These are phyloP conservation scores for Hypoxylon subgilvum DNA, from an alignment of 495 filamentous ascomycete genomes.

Conservation along the genomic window DNA sequence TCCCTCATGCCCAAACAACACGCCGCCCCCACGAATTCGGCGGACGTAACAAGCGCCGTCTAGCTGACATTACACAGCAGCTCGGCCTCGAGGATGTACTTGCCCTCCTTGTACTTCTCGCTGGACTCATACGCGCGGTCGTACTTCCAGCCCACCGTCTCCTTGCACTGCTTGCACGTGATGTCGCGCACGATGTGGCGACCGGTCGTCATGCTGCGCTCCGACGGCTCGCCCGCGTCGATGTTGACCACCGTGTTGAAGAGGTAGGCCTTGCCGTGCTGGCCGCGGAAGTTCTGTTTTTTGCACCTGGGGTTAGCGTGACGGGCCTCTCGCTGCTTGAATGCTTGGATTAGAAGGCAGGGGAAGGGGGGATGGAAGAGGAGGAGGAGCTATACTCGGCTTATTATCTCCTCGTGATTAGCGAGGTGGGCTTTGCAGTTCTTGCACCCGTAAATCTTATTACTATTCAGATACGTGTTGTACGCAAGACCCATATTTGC, in stretches of 20 bases:
- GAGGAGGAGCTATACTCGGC: slow-evolving; percentile 66
- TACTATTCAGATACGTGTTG: slow-evolving; percentile 90
- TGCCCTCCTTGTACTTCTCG: slow-evolving; percentile 99
- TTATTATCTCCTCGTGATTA: slow-evolving; percentile 95
- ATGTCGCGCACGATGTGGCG: slow-evolving; percentile 94
- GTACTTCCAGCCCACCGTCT: slow-evolving; percentile 97
- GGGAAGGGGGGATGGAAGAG: slow-evolving; percentile 7
- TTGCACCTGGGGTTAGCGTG: slow-evolving; percentile 3
- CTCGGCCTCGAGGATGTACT: slow-evolving; percentile 95
- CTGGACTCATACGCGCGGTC: slow-evolving; percentile 89
- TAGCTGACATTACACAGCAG: slow-evolving; percentile 78
- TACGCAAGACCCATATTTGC: slow-evolving; percentile 87
- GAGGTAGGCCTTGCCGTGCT: slow-evolving; percentile 97
- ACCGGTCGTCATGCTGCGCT: slow-evolving; percentile 99
- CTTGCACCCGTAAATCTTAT: slow-evolving; percentile 94
- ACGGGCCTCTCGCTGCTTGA: too few species aligned
- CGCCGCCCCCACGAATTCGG: too few species aligned
- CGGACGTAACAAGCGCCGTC: background rate
- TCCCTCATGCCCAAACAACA: too few species aligned
- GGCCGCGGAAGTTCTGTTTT: slow-evolving; percentile 97
- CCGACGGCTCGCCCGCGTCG: slow-evolving; percentile 74
- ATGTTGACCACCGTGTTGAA: slow-evolving; percentile 95
- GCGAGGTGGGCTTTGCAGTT: slow-evolving; percentile 93
- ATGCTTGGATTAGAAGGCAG: background rate
- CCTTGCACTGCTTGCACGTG: slow-evolving; percentile 82